A percentile compares a stretch with the other conserved stretches of the same genome.
Evolutionary conservation across 371 early-diverging fungal species (phyloP).

Genomic region (Mortierella sp.): DNA sequence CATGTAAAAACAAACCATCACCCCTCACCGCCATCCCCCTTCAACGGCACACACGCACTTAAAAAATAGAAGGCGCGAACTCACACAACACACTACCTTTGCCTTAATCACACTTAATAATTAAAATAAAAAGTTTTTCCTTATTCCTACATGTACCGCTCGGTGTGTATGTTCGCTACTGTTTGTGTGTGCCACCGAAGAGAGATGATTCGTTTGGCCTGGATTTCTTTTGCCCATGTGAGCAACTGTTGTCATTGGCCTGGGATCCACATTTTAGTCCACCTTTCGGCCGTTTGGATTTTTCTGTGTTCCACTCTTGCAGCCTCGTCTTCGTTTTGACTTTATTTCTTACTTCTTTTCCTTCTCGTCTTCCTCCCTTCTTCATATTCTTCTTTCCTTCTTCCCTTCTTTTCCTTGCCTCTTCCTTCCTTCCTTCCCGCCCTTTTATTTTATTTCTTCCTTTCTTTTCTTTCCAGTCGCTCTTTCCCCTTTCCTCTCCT

Average conservation of each 20-base stretch:
- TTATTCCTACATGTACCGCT: conserved; percentile 20
- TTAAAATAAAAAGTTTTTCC: not conserved
- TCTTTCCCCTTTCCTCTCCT: not conserved
- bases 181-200: not conserved
- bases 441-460: not conserved
- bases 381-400: not conserved
- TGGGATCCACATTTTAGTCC: not conserved
- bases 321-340: not conserved
- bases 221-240: not conserved
- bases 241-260: not conserved
- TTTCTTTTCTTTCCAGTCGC: not conserved
- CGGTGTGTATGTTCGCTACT: too few species aligned
- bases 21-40: not conserved
- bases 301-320: not conserved
- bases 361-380: not conserved
- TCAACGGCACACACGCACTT: not conserved
- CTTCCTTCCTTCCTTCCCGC: not conserved
- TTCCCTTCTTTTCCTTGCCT: not conserved
- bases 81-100: not conserved
- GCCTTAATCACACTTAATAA: not conserved
- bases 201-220: not conserved
- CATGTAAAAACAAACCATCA: conserved; percentile 8
- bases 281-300: not conserved
- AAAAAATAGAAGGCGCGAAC: conserved; percentile 10
- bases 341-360: not conserved